Conservation (phyloP, 805 yeast genomes). For the Metschnikowia gelsemii region DNA sequence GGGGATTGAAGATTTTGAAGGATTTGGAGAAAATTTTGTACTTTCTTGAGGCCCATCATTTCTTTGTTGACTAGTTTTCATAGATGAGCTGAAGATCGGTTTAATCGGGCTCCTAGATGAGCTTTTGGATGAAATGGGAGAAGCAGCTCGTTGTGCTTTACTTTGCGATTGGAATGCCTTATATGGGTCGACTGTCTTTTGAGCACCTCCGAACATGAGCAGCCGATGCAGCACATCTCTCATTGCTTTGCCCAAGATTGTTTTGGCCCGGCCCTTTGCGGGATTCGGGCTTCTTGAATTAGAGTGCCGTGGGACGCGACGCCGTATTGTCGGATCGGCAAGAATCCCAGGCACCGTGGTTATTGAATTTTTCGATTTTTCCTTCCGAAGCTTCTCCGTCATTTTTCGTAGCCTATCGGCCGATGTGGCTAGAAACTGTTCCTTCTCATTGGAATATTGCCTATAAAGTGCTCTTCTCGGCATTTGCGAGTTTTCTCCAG, state of each 20-base stretch:
- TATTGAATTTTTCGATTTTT: constrained; percentile 45
- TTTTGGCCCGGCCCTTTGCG: constrained; percentile 13
- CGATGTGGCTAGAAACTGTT: constrained; percentile 43
- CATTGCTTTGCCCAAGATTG: constrained; percentile 37
- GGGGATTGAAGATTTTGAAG: too few relatives aligned
- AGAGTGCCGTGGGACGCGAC: constrained; percentile 6
- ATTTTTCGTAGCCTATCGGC: constrained; percentile 44
- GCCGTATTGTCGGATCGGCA: constrained; percentile 19
- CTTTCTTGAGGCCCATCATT: neutral
- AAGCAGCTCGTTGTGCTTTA: neutral
- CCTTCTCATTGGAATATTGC: constrained; percentile 41
- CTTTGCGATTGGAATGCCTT: constrained; percentile 7
- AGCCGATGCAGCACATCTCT: constrained; percentile 36
- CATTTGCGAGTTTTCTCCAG: constrained; percentile 19
- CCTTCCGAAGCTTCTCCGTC: constrained; percentile 37
- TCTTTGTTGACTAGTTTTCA: neutral
- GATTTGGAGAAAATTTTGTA: neutral
- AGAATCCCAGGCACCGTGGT: constrained; percentile 20
- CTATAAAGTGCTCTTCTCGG: constrained; percentile 41
- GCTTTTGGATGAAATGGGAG: neutral
- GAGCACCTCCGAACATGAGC: constrained; percentile 28
- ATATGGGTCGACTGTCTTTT: constrained; percentile 13
- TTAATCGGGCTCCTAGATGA: neutral
- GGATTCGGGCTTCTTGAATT: neutral
- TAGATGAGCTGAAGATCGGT: neutral